Base-by-base conservation (phyloP, 148 eudicot species). In the Bassia scoparia region DNA sequence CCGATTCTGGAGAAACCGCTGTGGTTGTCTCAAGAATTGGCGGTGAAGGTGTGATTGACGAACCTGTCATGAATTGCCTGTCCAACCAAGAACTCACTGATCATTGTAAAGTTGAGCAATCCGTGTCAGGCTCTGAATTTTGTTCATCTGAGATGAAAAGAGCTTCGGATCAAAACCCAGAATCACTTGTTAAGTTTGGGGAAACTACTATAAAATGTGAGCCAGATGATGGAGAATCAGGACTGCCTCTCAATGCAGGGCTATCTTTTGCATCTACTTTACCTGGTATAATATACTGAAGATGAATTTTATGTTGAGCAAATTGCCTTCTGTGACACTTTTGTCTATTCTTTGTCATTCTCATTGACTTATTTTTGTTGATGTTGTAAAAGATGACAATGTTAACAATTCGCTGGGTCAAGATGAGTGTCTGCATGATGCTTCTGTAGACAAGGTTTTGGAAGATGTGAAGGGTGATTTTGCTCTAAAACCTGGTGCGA, bases 1-100 rank as follows among this genome's bases (percentile, higher is more conserved):
- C 98, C 71, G 98, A 89, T 91, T 89, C 83, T 74, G 98, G 98
- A 43, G 98, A 94, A 86, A 94, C 98, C 38, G 98, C 97, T 80
- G 80, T 94, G 60, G 93, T 94, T 71, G 84, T 94, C 82, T 94
- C 98, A 69, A 69, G 88, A 79, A 74, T 94, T 77, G 89, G 79
- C 59, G 78, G 78, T 38, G 79, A 84, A 37, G 68, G 82, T 63
- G 76, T 60, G 72, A 73, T 68, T 46, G 75, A 82, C 68, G 78
- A 72, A 78, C 76, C 81, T 30, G 60, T 43, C 62, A 77, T 33
- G 74, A 79, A 73, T 69, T 55, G 71, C 12, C 61, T 67, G 20
- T 76, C 84, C 60, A 61, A 59, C 31, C 37, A 62, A 76, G 79
- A 76, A 24, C 60, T 77, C 6, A 48, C 61, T 33, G 49, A 70